These are phyloP conservation scores for Ogataea henricii DNA, from an alignment of 805 yeast genomes.

Conservation along the genomic window DNA sequence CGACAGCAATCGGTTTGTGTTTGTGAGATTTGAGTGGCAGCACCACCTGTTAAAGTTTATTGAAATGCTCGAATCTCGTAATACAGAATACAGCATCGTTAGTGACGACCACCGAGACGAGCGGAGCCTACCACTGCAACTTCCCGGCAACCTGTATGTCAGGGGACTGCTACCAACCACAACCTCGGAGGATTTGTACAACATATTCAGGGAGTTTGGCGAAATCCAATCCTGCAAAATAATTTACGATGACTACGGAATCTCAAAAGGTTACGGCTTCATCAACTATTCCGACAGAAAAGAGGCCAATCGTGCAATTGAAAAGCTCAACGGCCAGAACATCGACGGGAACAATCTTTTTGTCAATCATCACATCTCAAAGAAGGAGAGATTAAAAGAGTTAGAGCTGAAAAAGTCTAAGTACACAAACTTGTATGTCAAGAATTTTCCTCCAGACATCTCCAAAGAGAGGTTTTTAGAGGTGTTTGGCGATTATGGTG, in stretches of 20 bases:
- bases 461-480: slow-evolving; percentile 41
- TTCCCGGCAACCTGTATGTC: slow-evolving; percentile 60
- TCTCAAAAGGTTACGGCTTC: slow-evolving; percentile 62
- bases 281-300: slow-evolving; percentile 58
- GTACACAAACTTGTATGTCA: slow-evolving; percentile 56
- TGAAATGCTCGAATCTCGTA: slow-evolving; percentile 13
- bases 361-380: slow-evolving; percentile 66
- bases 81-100: slow-evolving; percentile 16
- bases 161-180: slow-evolving; percentile 47
- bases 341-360: slow-evolving; percentile 41
- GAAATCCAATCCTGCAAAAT: slow-evolving; percentile 48
- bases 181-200: slow-evolving; percentile 39
- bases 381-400: slow-evolving; percentile 57
- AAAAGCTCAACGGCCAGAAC: slow-evolving; percentile 33
- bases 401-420: slow-evolving; percentile 47
- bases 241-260: slow-evolving; percentile 47
- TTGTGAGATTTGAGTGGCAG: slow-evolving; percentile 20
- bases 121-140: slow-evolving; percentile 19
- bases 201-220: slow-evolving; percentile 44
- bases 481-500: slow-evolving; percentile 48
- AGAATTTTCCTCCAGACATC: slow-evolving; percentile 45
- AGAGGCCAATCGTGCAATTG: slow-evolving; percentile 65
- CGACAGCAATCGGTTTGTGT: slow-evolving; percentile 14
- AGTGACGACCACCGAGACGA: slow-evolving; percentile 17
- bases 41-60: slow-evolving; percentile 19